These are phyloP conservation scores for Gossypium schwendimanii DNA, from an alignment of 441 rosid genomes.

Conservation along the genomic window DNA sequence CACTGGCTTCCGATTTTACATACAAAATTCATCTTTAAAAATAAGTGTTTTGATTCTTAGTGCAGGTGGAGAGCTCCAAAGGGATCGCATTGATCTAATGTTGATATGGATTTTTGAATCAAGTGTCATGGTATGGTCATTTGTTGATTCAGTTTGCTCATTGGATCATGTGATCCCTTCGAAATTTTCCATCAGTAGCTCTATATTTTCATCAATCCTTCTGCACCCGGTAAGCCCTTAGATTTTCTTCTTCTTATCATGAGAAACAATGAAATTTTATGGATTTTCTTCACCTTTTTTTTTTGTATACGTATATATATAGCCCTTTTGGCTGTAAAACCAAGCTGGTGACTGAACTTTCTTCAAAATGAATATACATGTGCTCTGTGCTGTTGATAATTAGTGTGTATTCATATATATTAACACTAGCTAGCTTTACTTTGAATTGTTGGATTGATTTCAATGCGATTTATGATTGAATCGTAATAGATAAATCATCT, in stretches of 20 bases:
- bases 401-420: too few relatives aligned
- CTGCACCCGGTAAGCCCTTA: conserved; percentile 13
- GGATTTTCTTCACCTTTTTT: neutral
- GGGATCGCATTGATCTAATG: conserved; percentile 72
- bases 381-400: too few relatives aligned
- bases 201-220: conserved; percentile 10
- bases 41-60: conserved; percentile 19
- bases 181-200: conserved; percentile 46
- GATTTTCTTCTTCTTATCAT: neutral
- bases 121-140: neutral
- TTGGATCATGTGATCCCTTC: conserved; percentile 62
- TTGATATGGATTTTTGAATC: neutral
- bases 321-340: too few relatives aligned
- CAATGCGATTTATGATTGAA: too few relatives aligned
- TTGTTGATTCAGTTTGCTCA: neutral
- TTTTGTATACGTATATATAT: too few relatives aligned
- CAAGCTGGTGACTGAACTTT: too few relatives aligned
- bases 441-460: too few relatives aligned
- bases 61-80: conserved; percentile 55
- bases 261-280: neutral
- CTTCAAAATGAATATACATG: too few relatives aligned
- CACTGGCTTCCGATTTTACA: neutral
- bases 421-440: too few relatives aligned
- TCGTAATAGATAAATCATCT: too few relatives aligned
- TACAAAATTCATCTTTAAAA: neutral